Conservation (phyloP, 441 rosid genomes). For the Cnidoscolus chayamansa region DNA sequence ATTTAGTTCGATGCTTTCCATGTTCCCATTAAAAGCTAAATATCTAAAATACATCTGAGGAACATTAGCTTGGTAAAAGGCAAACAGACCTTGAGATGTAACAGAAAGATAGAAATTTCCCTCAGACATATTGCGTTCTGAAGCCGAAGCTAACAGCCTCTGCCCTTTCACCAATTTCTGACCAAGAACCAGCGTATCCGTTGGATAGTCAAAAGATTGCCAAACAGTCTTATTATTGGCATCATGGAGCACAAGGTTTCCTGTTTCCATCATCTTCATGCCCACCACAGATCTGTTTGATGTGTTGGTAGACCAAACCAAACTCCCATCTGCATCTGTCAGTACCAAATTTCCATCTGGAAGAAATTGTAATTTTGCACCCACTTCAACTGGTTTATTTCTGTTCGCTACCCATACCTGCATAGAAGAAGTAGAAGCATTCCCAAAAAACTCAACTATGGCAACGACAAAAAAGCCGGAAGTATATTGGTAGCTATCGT, state of each 20-base stretch:
- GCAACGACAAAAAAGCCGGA: too few species aligned
- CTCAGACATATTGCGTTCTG: background rate
- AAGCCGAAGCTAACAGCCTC: constrained; percentile 3
- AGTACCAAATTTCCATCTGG: background rate
- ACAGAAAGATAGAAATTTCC: background rate
- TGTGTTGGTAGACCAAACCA: background rate
- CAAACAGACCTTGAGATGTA: background rate
- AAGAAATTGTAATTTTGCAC: background rate
- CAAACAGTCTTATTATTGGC: constrained; percentile 9
- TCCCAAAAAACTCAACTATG: too few species aligned
- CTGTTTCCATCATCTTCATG: background rate
- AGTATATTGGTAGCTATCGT: too few species aligned
- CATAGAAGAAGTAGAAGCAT: too few species aligned
- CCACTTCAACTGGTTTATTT: background rate
- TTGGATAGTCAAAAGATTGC: constrained; percentile 19
- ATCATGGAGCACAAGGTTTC: background rate
- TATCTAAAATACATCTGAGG: background rate
- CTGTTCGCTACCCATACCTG: too few species aligned
- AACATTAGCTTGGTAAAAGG: constrained; percentile 1
- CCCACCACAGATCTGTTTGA: background rate
- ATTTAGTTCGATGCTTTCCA: too few species aligned
- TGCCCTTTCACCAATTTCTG: constrained; percentile 6
- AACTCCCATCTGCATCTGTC: background rate
- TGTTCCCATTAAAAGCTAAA: background rate
- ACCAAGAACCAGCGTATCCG: background rate